phyloP scores from a whole-genome alignment of 202 grass and related monocot genomes.

The Schoenoplectus triqueter region DNA sequence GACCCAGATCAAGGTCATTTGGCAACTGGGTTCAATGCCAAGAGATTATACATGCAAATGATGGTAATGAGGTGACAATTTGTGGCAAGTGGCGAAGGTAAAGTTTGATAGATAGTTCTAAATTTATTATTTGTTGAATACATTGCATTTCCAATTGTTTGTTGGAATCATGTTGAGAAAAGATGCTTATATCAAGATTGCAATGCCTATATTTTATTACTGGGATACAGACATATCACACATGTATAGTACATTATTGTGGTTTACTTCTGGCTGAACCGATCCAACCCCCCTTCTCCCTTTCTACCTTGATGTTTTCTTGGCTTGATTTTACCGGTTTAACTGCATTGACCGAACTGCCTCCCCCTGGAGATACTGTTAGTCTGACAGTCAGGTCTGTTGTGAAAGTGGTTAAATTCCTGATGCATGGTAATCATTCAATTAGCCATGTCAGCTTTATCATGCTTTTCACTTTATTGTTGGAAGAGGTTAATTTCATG shows the following conservation, averaged over 20 bases:
- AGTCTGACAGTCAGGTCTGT: neutral
- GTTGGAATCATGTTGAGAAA: constrained; percentile 15
- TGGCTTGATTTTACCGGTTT: constrained; percentile 12
- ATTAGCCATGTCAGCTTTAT: constrained; percentile 12
- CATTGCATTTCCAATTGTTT: neutral
- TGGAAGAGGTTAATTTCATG: neutral
- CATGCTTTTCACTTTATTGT: constrained; percentile 6
- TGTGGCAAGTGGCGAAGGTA: constrained; percentile 90
- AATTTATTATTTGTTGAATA: neutral
- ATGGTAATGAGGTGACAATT: constrained; percentile 37
- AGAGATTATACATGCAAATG: constrained; percentile 50
- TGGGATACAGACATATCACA: neutral
- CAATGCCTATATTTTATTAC: neutral
- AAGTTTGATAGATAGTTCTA: neutral
- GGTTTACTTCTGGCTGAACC: constrained; percentile 10
- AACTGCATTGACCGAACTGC: constrained; percentile 15
- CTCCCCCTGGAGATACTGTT: neutral
- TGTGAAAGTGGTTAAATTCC: neutral
- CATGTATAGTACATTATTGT: neutral
- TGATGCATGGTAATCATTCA: neutral
- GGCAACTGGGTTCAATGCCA: constrained; percentile 82
- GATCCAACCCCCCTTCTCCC: neutral
- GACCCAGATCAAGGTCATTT: constrained; percentile 34
- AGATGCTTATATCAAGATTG: constrained; percentile 20
- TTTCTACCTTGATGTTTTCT: neutral